A percentile compares a stretch with the other conserved stretches of the same genome.
phyloP scores from a whole-genome alignment of 306 rosid genomes.

The Benincasa hispida region DNA sequence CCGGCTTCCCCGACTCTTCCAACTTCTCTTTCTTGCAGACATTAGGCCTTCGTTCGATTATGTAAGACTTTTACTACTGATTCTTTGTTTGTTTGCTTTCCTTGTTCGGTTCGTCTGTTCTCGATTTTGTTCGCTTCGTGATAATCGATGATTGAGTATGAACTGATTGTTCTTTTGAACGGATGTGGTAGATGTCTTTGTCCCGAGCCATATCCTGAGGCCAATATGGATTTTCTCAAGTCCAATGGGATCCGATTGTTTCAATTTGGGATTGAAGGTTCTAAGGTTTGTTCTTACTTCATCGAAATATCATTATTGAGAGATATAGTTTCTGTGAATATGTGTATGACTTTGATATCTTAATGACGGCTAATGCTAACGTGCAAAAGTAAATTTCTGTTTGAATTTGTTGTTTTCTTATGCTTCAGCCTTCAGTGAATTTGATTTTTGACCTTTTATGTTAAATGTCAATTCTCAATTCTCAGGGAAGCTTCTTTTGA shows the following conservation, averaged over 20 bases:
- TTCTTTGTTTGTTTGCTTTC: neutral
- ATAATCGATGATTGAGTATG: neutral
- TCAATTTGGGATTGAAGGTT: constrained; percentile 93
- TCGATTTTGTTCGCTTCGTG: neutral
- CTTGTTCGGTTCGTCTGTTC: neutral
- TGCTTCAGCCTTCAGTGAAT: neutral
- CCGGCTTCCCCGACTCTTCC: constrained; percentile 80
- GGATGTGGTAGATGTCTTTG: constrained; percentile 58
- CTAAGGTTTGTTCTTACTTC: constrained; percentile 45
- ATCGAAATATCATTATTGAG: neutral
- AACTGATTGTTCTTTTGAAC: constrained; percentile 8
- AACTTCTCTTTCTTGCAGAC: constrained; percentile 82
- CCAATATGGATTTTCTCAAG: constrained; percentile 75
- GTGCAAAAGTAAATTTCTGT: neutral
- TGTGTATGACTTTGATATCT: neutral
- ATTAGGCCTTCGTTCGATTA: constrained; percentile 79
- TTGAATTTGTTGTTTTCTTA: neutral
- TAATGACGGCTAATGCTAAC: neutral
- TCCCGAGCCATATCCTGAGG: constrained; percentile 86
- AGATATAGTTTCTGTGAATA: neutral
- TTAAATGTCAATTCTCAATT: neutral
- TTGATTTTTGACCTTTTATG: neutral
- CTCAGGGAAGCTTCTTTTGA: neutral
- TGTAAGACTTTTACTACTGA: constrained; percentile 27
- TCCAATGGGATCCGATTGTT: constrained; percentile 68